Evolutionary conservation across 1,284 basidiomycete species (phyloP), one percentile per base, ranked within the genome.

Genomic region (Apiotrichum sp.): DNA sequence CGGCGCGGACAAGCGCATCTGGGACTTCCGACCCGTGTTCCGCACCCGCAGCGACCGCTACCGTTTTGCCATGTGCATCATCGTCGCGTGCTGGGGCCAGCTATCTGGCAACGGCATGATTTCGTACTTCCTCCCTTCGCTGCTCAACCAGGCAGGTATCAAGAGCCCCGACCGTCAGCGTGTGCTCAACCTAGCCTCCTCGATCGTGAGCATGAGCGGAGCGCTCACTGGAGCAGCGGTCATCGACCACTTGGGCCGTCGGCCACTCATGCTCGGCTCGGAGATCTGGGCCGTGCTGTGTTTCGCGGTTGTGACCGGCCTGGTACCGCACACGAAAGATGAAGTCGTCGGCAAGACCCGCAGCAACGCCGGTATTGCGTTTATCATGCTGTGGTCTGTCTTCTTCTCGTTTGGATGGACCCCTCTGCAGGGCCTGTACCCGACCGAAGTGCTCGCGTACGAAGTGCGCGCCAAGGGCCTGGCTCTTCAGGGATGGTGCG

Each of bases 21-120:
- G 81, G 81, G 81, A 83, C 64, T 82, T 81, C 73, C 70, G 81
- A 31, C 77, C 79, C 4, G 61, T 83, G 33, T 81, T 83, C 72
- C 74, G 47, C 44, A 80, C 75, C 35, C 67, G 68, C 8, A 74
- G 76, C 6, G 78, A 79, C 63, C 73, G 81, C 16, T 80, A 80
- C 66, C 74, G 81, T n/a, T 74, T 78, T 29, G 77, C 75, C 52
- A 79, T 83, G 76, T 79, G 81, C 47, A 74, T 80, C 55, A 68
- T 83, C 16, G 62, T 70, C 9, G 55, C 66, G 0, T 51, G 58
- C 41, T 69, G 66, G 61, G 64, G 64, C 22, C 65, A 68, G 53
- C 59, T 71, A 13, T 59, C 61, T 3, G 70, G 70, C 1, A 69
- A 69, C 47, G 68, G 56, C 32, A 51, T 69, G 7, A 69, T 70